phyloP scores from a whole-genome alignment of 352 stramenopile species.

The Pythium rhizo-oryzae region DNA sequence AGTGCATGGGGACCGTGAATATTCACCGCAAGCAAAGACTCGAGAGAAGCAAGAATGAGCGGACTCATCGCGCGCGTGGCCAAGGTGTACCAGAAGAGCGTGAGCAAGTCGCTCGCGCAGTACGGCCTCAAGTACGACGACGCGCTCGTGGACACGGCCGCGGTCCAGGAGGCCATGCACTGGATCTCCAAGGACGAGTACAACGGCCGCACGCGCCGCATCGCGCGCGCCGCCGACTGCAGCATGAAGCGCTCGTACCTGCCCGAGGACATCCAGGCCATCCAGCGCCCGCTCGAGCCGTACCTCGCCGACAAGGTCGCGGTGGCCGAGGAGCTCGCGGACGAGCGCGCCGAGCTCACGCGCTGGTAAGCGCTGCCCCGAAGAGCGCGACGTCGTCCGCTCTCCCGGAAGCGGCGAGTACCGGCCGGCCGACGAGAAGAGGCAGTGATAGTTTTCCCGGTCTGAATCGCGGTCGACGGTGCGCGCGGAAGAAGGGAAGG shows the following conservation, averaged over 20 bases:
- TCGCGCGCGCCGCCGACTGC: slow-evolving; percentile 81
- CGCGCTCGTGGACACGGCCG: slow-evolving; percentile 76
- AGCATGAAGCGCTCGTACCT: slow-evolving; percentile 86
- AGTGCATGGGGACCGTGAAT: slow-evolving; percentile 15
- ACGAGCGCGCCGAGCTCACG: slow-evolving; percentile 79
- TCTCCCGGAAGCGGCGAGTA: no score
- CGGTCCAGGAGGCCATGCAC: slow-evolving; percentile 79
- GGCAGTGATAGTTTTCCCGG: not conserved
- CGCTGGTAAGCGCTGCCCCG: slow-evolving; percentile 64
- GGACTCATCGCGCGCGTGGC: slow-evolving; percentile 51
- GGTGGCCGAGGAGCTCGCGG: slow-evolving; percentile 57
- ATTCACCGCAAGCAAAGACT: slow-evolving; percentile 14
- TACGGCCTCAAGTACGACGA: slow-evolving; percentile 91
- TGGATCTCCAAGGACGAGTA: slow-evolving; percentile 83
- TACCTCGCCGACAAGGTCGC: slow-evolving; percentile 71
- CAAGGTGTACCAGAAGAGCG: slow-evolving; percentile 81
- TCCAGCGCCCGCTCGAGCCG: slow-evolving; percentile 79
- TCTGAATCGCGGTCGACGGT: not conserved
- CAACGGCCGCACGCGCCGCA: slow-evolving; percentile 74
- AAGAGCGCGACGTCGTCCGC: not conserved
- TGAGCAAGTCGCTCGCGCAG: slow-evolving; percentile 76
- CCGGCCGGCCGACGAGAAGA: no score
- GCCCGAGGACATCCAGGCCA: slow-evolving; percentile 85
- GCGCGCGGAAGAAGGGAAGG: not conserved
- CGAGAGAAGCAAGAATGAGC: slow-evolving; percentile 27